Evolutionary conservation across 1,284 basidiomycete species (phyloP).

Genomic region (Boletus semigastroideus): DNA sequence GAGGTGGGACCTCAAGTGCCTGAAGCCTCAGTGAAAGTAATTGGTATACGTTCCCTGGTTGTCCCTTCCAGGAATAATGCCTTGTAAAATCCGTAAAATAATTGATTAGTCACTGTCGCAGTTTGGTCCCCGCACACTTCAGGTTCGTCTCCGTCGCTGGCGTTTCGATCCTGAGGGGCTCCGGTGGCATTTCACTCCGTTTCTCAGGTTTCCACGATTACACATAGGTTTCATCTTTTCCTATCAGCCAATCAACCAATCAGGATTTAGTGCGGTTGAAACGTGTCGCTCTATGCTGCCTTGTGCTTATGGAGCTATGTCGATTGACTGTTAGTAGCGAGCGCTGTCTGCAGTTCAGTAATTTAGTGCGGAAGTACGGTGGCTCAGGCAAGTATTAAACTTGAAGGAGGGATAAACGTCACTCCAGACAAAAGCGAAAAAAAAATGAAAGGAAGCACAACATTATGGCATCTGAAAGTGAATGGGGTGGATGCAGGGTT

Average conservation of each 20-base stretch:
- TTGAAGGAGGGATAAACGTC: not conserved
- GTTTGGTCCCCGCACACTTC: constrained; percentile 2
- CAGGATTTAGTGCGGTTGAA: constrained; percentile 28
- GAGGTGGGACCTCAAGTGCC: constrained; percentile 27
- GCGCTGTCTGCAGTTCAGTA: not conserved
- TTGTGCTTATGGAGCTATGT: constrained; percentile 9
- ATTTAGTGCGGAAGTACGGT: constrained; percentile 19
- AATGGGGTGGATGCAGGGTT: not conserved
- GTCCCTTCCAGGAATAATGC: not conserved
- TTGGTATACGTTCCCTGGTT: not conserved
- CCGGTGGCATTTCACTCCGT: constrained; percentile 10
- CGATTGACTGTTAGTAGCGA: constrained; percentile 5
- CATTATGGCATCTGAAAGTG: constrained; percentile 2
- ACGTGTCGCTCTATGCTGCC: constrained; percentile 18
- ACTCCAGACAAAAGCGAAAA: not conserved
- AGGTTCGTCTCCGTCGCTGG: constrained; percentile 1
- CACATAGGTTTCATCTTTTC: constrained; percentile 20
- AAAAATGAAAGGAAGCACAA: not conserved
- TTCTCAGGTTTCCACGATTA: constrained; percentile 20
- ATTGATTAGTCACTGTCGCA: not conserved
- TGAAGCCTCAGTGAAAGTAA: constrained; percentile 8
- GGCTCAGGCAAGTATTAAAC: not conserved
- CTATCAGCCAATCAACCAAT: constrained; percentile 11
- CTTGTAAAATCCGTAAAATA: not conserved
- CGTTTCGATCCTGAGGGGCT: constrained; percentile 7